Percentiles rank a stretch among this genome's conserved stretches.
phyloP scores from a whole-genome alignment of 108 stramenopile species.

The Fistulifera pelliculosa region DNA sequence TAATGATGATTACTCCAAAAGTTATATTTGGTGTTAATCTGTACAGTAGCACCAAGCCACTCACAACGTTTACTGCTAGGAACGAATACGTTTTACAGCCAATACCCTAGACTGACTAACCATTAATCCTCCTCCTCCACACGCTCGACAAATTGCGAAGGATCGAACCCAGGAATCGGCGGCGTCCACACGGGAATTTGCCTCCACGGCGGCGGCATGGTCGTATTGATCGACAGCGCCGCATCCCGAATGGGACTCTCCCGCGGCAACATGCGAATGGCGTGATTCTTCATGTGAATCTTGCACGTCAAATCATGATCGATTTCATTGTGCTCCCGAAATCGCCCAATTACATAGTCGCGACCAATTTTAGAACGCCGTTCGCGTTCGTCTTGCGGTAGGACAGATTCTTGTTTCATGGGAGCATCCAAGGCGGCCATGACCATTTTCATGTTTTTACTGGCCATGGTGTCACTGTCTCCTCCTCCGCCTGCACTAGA shows the following conservation, averaged over 20 bases:
- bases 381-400: constrained; percentile 50
- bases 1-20: too few relatives aligned
- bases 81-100: too few relatives aligned
- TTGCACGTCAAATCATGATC: constrained; percentile 76
- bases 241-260: constrained; percentile 39
- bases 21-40: too few relatives aligned
- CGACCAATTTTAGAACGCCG: constrained; percentile 48
- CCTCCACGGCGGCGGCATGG: constrained; percentile 1
- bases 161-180: constrained; percentile 6
- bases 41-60: too few relatives aligned
- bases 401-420: constrained; percentile 15
- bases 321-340: constrained; percentile 56
- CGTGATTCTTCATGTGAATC: constrained; percentile 62
- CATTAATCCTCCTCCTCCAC: background rate
- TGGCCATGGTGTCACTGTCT: too few relatives aligned
- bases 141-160: constrained; percentile 1
- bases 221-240: constrained; percentile 39
- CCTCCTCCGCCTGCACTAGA: too few relatives aligned
- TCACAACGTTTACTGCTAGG: too few relatives aligned
- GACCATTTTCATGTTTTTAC: constrained; percentile 23
- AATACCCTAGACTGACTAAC: too few relatives aligned
- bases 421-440: constrained; percentile 34
- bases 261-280: constrained; percentile 65
- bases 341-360: constrained; percentile 71
- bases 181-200: constrained; percentile 6